A percentile compares a stretch with the other conserved stretches of the same genome.
Conservation (phyloP, 2,329 filamentous ascomycete species). For the Acephala macrosclerotiorum region DNA sequence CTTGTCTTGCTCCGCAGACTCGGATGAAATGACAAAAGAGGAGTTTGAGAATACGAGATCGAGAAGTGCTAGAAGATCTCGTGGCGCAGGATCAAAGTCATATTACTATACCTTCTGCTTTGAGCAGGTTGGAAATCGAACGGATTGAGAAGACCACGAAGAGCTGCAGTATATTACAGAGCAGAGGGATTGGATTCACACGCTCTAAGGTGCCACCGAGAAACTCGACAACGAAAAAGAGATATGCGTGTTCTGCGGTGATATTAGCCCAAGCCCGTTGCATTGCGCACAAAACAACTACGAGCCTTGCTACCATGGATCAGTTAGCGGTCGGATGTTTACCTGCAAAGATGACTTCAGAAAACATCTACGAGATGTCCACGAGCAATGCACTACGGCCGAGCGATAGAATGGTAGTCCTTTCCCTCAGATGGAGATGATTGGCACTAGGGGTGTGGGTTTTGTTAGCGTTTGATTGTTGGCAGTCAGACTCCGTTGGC, state of each 20-base stretch:
- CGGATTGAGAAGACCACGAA: conserved; percentile 4
- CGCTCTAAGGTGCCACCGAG: conserved; percentile 5
- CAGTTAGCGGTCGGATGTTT: neutral
- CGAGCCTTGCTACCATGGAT: neutral
- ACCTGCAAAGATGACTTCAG: neutral
- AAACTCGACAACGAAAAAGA: neutral
- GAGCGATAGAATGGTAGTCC: neutral
- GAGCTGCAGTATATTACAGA: neutral
- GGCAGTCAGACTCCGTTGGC: neutral
- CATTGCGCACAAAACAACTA: neutral
- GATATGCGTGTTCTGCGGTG: conserved; percentile 15
- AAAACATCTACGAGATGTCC: neutral
- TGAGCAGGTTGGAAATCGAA: neutral
- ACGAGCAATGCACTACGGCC: neutral
- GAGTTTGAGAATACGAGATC: neutral
- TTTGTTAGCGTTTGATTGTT: conserved; percentile 4
- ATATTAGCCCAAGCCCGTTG: neutral
- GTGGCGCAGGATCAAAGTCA: neutral
- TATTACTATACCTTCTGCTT: conserved; percentile 12
- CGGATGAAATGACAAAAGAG: neutral
- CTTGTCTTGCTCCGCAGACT: neutral
- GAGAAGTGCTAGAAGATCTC: neutral
- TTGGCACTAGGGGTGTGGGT: conserved; percentile 15
- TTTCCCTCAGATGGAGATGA: neutral
- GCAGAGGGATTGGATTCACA: conserved; percentile 11